Evolutionary conservation across 306 rosid genomes (phyloP), one percentile per base, ranked within the genome.

Genomic region (Cucumis melo): DNA sequence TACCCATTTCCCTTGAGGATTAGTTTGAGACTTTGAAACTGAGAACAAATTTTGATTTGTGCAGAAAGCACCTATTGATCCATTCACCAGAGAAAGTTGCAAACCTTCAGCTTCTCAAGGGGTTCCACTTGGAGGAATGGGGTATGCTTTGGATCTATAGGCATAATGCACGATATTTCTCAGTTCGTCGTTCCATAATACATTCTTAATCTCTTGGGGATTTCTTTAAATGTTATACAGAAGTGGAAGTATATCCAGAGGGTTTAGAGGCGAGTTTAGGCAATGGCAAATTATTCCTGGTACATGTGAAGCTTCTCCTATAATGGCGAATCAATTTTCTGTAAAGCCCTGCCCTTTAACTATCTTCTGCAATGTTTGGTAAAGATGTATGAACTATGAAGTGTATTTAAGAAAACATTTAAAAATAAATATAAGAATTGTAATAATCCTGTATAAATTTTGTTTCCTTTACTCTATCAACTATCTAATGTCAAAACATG

Each of bases 111-210:
- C 99, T 74, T 80, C 99, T 71, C 99, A 91, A 86, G 99, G 99
- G 61, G 97, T 94, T 87, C 99, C 99, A 19, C 95, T 94, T 72
- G 97, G 99, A 76, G 99, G 97, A 83, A 94, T 94, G 99, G 99
- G 99, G 99, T 94, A 84, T 76, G 96, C 42, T 58, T 21, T 68
- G 46, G 59, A 60, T 80, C 23, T 21, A 24, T 56, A 62, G 70
- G 21, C 80, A 41, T 15, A 16, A 58, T 70, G 48, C 21, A 23
- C 15, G 76, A 50, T 71, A 32, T 32, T 78, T 36, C 29, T 27
- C 29, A 27, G 6, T 42, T 77, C 29, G 36, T 50, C 32, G 15
- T 27, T 8, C 39, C 48, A 34, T 39, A 36, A 42, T 67, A 23
- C 58, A 65, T 46, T 68, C 74, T 68, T 74, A 82, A 53, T 65